Evolutionary conservation across 2,329 filamentous ascomycete species (phyloP).

Genomic region (Diaporthe amygdali): DNA sequence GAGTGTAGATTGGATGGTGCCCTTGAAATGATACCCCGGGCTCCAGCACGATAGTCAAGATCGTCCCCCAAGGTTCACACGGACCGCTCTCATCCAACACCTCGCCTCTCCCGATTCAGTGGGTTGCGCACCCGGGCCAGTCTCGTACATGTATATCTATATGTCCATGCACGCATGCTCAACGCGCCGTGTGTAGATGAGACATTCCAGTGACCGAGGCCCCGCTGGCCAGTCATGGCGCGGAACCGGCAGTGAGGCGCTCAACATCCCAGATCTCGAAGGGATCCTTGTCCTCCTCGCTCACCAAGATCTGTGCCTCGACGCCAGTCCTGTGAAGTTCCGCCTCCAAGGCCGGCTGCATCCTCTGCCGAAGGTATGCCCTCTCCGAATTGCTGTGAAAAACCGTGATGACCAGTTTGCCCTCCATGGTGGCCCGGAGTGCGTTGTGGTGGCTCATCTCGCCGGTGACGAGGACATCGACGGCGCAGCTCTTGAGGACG

Average conservation of each 20-base stretch:
- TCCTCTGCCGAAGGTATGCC: conserved; percentile 74
- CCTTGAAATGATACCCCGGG: conserved; percentile 14
- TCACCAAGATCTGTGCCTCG: conserved; percentile 72
- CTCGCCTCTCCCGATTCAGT: background rate
- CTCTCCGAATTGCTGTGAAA: conserved; percentile 96
- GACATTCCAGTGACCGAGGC: background rate
- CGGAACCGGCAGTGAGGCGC: conserved; percentile 28
- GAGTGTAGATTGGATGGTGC: conserved; percentile 4
- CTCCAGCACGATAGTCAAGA: background rate
- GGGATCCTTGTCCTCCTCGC: conserved; percentile 83
- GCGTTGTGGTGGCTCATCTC: conserved; percentile 95
- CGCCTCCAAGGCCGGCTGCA: conserved; percentile 69
- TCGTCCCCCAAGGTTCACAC: background rate
- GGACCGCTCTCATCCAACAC: background rate
- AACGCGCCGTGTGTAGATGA: background rate
- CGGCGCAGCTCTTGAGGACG: conserved; percentile 71
- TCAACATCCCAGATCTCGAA: conserved; percentile 74
- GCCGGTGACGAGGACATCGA: conserved; percentile 87
- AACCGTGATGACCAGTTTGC: conserved; percentile 80
- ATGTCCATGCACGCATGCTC: background rate
- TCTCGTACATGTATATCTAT: background rate
- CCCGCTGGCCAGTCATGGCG: background rate
- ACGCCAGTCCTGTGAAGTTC: conserved; percentile 56
- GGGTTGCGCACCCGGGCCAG: background rate
- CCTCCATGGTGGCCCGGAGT: conserved; percentile 82